Evolutionary conservation across 176 grass and related monocot species (phyloP), one percentile per base, ranked within the genome.

Genomic region (Bolboschoenus planiculmis): DNA sequence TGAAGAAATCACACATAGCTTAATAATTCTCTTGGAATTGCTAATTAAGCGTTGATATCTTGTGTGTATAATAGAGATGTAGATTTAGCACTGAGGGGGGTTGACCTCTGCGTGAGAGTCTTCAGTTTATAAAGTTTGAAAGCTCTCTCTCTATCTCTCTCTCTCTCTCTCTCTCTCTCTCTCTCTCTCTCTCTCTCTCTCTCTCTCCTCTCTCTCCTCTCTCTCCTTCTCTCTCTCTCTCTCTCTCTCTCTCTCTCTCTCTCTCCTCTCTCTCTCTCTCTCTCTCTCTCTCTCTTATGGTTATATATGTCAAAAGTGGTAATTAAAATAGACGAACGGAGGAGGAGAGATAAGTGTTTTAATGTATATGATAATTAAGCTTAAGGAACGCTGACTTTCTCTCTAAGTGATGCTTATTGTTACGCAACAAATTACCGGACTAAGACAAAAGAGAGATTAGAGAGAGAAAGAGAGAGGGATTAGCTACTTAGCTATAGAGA

Each of bases 1-100:
- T n/a, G n/a, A 94, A 97, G 57, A 84, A 90, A 89, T 97, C 95
- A 23, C 95, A 87, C 95, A 94, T 94, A 85, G 51, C 24, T 78
- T 78, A 31, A 31, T 33, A n/a, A n/a, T 53, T 46, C 8, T 72
- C 39, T 46, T 72, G n/a, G 39, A 67, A 67, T 39, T 65, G 30
- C 30, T 16, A 30, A 26, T 64, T 64, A 33, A 64, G 29, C 21
- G 10, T 4, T 5, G 18, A 68, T 18, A 35, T 65, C 15, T 65
- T 7, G 4, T 20, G 61, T 65, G 4, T 64, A 16, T 0, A 34
- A 7, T n/a, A n/a, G n/a, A n/a, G n/a, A n/a, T n/a, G n/a, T n/a
- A n/a, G n/a, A n/a, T n/a, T n/a, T n/a, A n/a, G n/a, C n/a, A n/a
- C n/a, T n/a, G n/a, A 40, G 51, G 15, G 29, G 57, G 65, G 18